Base-by-base conservation (phyloP, 345 rosid genomes). In the Conringia planisiliqua region DNA sequence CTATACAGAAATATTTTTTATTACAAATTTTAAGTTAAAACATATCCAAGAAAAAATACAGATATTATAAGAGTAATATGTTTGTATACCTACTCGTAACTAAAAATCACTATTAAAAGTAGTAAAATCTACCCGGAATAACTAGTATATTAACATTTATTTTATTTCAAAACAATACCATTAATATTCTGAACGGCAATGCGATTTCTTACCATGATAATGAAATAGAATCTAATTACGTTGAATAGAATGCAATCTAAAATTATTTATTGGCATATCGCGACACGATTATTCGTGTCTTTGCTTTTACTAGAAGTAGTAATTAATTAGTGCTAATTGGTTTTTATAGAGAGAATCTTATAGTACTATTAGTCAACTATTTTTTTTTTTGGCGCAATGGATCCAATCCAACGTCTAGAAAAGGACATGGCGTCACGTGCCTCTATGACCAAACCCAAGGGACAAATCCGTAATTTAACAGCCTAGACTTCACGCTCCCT, bases 401-500 rank as follows among this genome's bases (percentile, higher is more conserved):
- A 68, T 68, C 74, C 59, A 50, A 50, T 38, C 64, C 79, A 68
- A 75, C 74, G 69, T 60, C 79, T 52, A 33, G 5, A 64, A 77
- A 69, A 76, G 6, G 33, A 63, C 42, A 61, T 5, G 66, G 57
- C 46, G 44, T 64, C 73, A 74, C 79, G 79, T 75, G 73, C 66
- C 66, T 22, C 1, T 47, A 12, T 57, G 17, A 46, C 62, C 58
- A 24, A 77, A 76, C 24, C 26, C n/a, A 20, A 29, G 63, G 86
- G 80, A n/a, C 5, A 79, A 72, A 75, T 33, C 13, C 4, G 86
- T 85, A 72, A 68, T 64, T 74, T 2, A 51, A 75, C 3, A 12
- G 1, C 16, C 16, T 59, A 48, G 36, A 42, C 69, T 18, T 75
- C 14, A 50, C 68, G 69, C 79, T 68, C 79, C 68, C 43, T 35